A percentile compares a stretch with the other conserved stretches of the same genome.
phyloP scores from a whole-genome alignment of 2,329 filamentous ascomycete species.

The Xylariaceae sp. region DNA sequence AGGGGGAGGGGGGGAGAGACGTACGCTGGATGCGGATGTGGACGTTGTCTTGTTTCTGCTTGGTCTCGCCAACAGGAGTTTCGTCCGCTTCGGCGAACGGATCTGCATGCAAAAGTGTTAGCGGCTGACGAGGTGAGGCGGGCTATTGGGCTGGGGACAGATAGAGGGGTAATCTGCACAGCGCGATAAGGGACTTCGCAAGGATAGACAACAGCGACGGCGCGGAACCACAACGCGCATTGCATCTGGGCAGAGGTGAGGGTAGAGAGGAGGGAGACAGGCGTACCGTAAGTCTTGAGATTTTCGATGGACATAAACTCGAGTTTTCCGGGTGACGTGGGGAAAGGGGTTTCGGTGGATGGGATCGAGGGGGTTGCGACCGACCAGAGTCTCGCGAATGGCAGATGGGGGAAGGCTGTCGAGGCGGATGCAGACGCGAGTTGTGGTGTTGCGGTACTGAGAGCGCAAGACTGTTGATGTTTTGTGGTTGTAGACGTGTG shows the following conservation, averaged over 20 bases:
- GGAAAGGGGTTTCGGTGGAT: constrained; percentile 47
- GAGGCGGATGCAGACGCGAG: too few relatives aligned
- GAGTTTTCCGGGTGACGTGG: constrained; percentile 60
- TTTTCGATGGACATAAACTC: constrained; percentile 99
- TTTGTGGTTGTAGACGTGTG: background rate
- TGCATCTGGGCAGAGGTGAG: background rate
- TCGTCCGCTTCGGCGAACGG: constrained; percentile 99
- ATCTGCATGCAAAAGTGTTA: constrained; percentile 56
- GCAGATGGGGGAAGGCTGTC: too few relatives aligned
- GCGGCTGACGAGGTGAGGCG: constrained; percentile 2
- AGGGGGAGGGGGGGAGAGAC: constrained; percentile 34
- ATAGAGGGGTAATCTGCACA: constrained; percentile 13
- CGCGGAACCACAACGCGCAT: background rate
- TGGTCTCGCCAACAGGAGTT: constrained; percentile 83
- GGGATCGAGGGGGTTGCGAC: constrained; percentile 43
- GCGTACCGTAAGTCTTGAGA: constrained; percentile 89
- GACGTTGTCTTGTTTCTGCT: constrained; percentile 96
- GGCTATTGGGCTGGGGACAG: background rate
- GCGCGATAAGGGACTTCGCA: background rate
- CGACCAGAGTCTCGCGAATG: constrained; percentile 49
- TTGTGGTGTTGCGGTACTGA: constrained; percentile 1
- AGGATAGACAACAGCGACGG: background rate
- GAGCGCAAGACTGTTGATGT: constrained; percentile 1
- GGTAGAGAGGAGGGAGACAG: background rate
- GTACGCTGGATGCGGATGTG: constrained; percentile 99